These are phyloP conservation scores for Talaromyces marneffei DNA, from an alignment of 2,329 filamentous ascomycete genomes.

Conservation along the genomic window DNA sequence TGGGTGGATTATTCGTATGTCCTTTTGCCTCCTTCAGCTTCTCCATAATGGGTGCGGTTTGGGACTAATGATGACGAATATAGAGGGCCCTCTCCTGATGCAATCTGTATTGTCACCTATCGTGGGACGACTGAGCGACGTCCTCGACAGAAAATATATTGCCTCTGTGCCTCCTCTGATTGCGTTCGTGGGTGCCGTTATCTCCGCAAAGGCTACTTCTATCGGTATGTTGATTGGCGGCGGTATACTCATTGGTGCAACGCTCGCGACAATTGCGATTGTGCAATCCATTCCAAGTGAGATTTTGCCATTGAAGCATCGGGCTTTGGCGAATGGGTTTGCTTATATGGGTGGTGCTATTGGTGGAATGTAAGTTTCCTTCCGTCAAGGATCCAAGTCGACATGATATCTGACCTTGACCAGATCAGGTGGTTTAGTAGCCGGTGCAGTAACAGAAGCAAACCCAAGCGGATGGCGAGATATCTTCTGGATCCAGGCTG, in stretches of 20 bases:
- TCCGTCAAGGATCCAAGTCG: background rate
- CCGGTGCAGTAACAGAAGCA: constrained; percentile 5
- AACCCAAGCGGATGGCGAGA: constrained; percentile 6
- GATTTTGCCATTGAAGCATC: constrained; percentile 11
- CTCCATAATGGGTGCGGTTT: background rate
- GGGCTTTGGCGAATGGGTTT: constrained; percentile 12
- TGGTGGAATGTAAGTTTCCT: constrained; percentile 6
- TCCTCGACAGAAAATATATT: constrained; percentile 10
- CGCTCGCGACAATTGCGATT: constrained; percentile 7
- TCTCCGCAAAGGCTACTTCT: constrained; percentile 10
- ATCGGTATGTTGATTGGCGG: constrained; percentile 12
- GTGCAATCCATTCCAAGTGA: constrained; percentile 12
- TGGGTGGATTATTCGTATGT: constrained; percentile 12
- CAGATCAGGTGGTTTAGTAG: background rate
- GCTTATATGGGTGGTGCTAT: constrained; percentile 10
- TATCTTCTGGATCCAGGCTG: constrained; percentile 13
- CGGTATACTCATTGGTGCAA: constrained; percentile 8
- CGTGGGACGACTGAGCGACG: constrained; percentile 10
- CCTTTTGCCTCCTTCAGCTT: background rate
- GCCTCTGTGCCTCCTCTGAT: constrained; percentile 8
- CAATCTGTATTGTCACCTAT: constrained; percentile 10
- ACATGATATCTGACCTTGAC: background rate
- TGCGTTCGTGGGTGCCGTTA: constrained; percentile 6
- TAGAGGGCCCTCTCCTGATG: constrained; percentile 10
- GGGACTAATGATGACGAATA: background rate